Evolutionary conservation across 345 rosid species (phyloP), one percentile per base, ranked within the genome.

Genomic region (Ceriops zippeliana): DNA sequence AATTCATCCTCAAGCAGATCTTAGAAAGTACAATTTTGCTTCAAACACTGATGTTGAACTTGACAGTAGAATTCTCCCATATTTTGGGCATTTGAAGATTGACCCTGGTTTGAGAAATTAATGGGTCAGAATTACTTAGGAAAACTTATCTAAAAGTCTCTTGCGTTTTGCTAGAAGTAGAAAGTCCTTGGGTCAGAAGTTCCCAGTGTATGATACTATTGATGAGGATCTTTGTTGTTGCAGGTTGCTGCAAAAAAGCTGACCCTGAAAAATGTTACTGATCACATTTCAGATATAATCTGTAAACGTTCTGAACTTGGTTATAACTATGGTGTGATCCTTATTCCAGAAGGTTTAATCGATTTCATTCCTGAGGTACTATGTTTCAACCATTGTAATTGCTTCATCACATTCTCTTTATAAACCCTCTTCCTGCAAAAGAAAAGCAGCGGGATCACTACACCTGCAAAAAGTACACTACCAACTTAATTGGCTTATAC

Each of bases 351-450:
- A 88, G 99, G 99, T 78, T 85, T 95, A 47, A 95, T 95, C 73
- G 99, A 95, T 75, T 95, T 95, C 81, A 91, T 95, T 76, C 99
- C 99, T 11, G 96, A 95, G 99, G 98, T 90, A 80, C 19, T 27
- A 20, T 8, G 65, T 67, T 28, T 24, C 21, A 46, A 38, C 59
- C 11, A 42, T 70, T 31, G 5, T 61, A 56, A 20, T 22, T 27
- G 28, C 6, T 35, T 2, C 15, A 20, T 27, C 5, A 52, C 49
- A 11, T 49, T 1, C 20, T 11, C 10, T 5, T 52, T 1, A 16
- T 22, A 27, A 56, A 3, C 13, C 30, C 24, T 24, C 26, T 24
- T 1, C 26, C 26, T 1, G 26, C 26, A 9, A 22, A 56, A n/a
- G 13, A 22, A 24, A 56, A 56, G 11, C 17, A 1, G 28, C 10